Evolutionary conservation across 2,329 filamentous ascomycete genomes (phyloP).

Genomic region (Penicillium sp.): DNA sequence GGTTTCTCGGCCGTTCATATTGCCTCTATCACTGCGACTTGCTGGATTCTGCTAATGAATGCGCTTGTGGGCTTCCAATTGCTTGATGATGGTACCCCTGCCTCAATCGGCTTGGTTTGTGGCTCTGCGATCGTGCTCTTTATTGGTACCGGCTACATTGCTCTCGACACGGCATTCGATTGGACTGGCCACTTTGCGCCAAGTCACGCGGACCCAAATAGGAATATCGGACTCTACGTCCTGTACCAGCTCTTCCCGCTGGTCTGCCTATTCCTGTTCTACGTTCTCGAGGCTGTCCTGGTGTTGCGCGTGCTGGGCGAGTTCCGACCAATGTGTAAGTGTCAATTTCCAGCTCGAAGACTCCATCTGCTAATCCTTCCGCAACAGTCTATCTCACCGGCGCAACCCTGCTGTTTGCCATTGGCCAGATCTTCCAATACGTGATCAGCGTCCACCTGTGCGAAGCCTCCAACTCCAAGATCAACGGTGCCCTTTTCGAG

Average conservation of each 20-base stretch:
- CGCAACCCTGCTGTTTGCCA: slow-evolving; percentile 78
- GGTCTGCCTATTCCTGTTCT: slow-evolving; percentile 84
- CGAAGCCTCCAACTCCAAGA: slow-evolving; percentile 74
- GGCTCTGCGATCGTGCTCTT: slow-evolving; percentile 71
- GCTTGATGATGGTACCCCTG: slow-evolving; percentile 84
- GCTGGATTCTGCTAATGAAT: slow-evolving; percentile 90
- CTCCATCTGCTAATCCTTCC: slow-evolving; percentile 7
- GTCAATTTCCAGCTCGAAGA: neutral
- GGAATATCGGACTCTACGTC: slow-evolving; percentile 84
- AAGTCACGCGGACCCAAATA: slow-evolving; percentile 57
- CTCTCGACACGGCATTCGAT: slow-evolving; percentile 83
- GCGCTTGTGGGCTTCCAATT: slow-evolving; percentile 90
- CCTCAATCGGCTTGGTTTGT: slow-evolving; percentile 74
- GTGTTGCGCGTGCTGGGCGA: slow-evolving; percentile 86
- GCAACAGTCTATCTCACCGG: slow-evolving; percentile 66
- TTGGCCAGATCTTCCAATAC: slow-evolving; percentile 96
- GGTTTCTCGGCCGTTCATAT: slow-evolving; percentile 89
- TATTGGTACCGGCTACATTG: slow-evolving; percentile 90
- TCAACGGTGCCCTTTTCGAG: slow-evolving; percentile 90
- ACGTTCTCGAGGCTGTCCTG: slow-evolving; percentile 76
- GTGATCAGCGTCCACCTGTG: slow-evolving; percentile 90
- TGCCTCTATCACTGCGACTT: slow-evolving; percentile 80
- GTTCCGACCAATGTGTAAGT: slow-evolving; percentile 77
- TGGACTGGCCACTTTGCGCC: slow-evolving; percentile 78
- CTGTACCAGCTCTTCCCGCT: slow-evolving; percentile 88